These are phyloP conservation scores for Colletotrichum paranaense DNA, from an alignment of 2,329 filamentous ascomycete genomes.

Conservation along the genomic window DNA sequence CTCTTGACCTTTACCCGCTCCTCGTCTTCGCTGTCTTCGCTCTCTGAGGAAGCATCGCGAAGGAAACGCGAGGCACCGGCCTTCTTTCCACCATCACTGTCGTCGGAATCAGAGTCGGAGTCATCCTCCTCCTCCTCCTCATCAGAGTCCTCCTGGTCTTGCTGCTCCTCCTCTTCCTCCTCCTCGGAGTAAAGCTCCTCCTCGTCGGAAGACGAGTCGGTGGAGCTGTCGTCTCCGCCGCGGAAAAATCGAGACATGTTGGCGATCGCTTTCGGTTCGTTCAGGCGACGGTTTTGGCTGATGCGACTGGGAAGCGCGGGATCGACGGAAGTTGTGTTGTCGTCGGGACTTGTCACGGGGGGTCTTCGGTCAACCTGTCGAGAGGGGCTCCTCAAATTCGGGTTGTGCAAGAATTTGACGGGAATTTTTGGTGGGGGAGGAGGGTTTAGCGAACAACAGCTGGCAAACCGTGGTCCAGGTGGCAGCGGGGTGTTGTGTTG, in stretches of 20 bases:
- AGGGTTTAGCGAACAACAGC: conserved; percentile 34
- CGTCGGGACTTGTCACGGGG: conserved; percentile 34
- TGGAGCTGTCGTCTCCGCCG: conserved; percentile 91
- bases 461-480: conserved; percentile 18
- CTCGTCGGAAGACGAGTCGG: conserved; percentile 95
- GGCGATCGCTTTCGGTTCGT: conserved; percentile 39
- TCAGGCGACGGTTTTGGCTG: conserved; percentile 19
- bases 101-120: conserved; percentile 65
- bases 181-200: conserved; percentile 91
- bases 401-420: conserved; percentile 26
- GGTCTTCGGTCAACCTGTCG: conserved; percentile 21
- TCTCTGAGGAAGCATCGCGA: conserved; percentile 74
- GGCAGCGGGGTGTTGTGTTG: conserved; percentile 8
- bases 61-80: conserved; percentile 87
- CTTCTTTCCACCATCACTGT: conserved; percentile 73
- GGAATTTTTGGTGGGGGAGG: conserved; percentile 34
- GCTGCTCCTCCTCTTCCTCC: conserved; percentile 70
- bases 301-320: conserved; percentile 33
- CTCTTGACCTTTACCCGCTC: conserved; percentile 90
- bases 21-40: conserved; percentile 89
- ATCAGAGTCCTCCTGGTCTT: conserved; percentile 63
- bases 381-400: conserved; percentile 33
- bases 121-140: conserved; percentile 64
- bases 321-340: conserved; percentile 31
- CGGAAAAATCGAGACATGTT: conserved; percentile 98